phyloP scores from a whole-genome alignment of 2,329 filamentous ascomycete species.

The Phaeosphaeriaceae sp. region DNA sequence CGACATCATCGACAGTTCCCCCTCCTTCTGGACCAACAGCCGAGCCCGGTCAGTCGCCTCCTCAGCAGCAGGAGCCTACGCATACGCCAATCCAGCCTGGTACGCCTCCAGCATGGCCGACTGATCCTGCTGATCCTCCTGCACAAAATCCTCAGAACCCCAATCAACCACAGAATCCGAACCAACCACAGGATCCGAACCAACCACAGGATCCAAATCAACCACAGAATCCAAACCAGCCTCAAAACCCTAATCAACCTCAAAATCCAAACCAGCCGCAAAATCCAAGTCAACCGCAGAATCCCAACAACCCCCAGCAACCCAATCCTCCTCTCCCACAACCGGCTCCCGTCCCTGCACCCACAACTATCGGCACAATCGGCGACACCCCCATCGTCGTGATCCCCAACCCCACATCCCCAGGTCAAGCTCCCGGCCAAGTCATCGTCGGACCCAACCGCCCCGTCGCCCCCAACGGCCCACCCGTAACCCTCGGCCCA shows the following conservation, averaged over 20 bases:
- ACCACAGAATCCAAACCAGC: neutral
- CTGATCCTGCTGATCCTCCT: constrained; percentile 3
- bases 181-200: neutral
- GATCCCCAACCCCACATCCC: constrained; percentile 8
- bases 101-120: constrained; percentile 6
- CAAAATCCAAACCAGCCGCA: constrained; percentile 6
- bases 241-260: constrained; percentile 3
- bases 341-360: constrained; percentile 3
- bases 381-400: constrained; percentile 18
- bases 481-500: constrained; percentile 14
- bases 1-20: constrained; percentile 13
- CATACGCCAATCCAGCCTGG: constrained; percentile 9
- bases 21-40: constrained; percentile 6
- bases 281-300: neutral
- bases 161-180: constrained; percentile 4
- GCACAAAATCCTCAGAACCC: neutral
- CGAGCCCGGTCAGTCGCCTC: constrained; percentile 29
- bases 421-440: constrained; percentile 6
- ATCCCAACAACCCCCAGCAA: constrained; percentile 3
- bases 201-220: neutral
- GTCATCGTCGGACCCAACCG: constrained; percentile 16
- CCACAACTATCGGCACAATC: constrained; percentile 18
- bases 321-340: neutral
- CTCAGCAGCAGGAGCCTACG: constrained; percentile 16
- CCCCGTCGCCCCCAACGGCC: constrained; percentile 12